Evolutionary conservation across 2,329 filamentous ascomycete genomes (phyloP).

Genomic region (Penicillium sp.): DNA sequence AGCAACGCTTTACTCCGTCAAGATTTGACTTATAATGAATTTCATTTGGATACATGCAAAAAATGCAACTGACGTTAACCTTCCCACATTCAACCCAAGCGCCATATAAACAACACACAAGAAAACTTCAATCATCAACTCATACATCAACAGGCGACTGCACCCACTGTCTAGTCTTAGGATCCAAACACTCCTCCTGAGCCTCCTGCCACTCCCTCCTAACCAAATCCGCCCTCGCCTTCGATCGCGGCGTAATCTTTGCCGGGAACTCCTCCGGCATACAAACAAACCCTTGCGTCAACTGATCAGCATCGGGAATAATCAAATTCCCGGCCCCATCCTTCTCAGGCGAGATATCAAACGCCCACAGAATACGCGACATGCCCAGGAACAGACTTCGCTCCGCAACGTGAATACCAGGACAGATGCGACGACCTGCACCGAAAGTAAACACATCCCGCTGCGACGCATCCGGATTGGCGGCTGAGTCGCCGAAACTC

Average conservation of each 20-base stretch:
- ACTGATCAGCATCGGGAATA: conserved; percentile 39
- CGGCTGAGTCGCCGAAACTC: conserved; percentile 35
- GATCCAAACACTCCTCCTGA: conserved; percentile 10
- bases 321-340: conserved; percentile 36
- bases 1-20: too few relatives aligned
- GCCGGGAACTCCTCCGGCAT: conserved; percentile 44
- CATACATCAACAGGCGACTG: conserved; percentile 4
- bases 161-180: conserved; percentile 13
- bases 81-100: neutral
- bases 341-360: conserved; percentile 37
- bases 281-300: conserved; percentile 47
- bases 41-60: too few relatives aligned
- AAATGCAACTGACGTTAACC: neutral
- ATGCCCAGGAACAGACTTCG: conserved; percentile 51
- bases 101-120: neutral
- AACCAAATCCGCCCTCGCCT: conserved; percentile 28
- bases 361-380: conserved; percentile 52
- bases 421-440: conserved; percentile 58
- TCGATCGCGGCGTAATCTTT: conserved; percentile 37
- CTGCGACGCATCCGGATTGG: conserved; percentile 41
- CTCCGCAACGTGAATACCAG: conserved; percentile 57
- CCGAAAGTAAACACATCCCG: conserved; percentile 58
- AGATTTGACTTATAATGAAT: too few relatives aligned
- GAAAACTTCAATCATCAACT: too few relatives aligned
- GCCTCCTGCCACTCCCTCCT: conserved; percentile 14